Conservation (phyloP, 768 basidiomycete genomes). For the Tulasnella sp. region DNA sequence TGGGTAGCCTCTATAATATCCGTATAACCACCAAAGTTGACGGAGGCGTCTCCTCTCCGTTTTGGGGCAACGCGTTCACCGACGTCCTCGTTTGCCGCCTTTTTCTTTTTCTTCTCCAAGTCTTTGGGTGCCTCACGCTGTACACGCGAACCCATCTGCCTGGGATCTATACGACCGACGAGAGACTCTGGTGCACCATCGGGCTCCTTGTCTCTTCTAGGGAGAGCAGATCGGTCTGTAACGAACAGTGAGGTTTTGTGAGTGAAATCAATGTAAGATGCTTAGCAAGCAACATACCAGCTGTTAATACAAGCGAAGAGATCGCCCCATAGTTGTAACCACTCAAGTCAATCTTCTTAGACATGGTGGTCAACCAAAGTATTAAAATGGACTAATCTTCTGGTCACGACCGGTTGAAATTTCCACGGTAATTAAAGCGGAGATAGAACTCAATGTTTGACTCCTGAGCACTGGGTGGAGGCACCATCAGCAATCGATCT, state of each 20-base stretch:
- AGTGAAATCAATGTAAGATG: conserved; percentile 3
- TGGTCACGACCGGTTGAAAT: no score
- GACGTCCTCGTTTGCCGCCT: conserved; percentile 49
- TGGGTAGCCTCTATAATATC: conserved; percentile 93
- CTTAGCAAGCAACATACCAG: conserved; percentile 30
- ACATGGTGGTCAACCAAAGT: conserved; percentile 7
- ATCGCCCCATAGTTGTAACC: conserved; percentile 95
- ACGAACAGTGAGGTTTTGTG: not conserved
- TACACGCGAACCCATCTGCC: conserved; percentile 89
- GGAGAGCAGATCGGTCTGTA: conserved; percentile 56
- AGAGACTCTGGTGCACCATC: conserved; percentile 93
- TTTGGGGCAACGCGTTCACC: conserved; percentile 42
- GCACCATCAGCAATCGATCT: no score
- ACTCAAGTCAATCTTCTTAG: conserved; percentile 62
- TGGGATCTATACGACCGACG: conserved; percentile 75
- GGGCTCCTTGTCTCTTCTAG: conserved; percentile 86
- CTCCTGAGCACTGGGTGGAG: no score
- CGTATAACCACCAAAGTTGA: conserved; percentile 52
- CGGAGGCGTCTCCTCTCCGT: conserved; percentile 40
- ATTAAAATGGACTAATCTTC: no score
- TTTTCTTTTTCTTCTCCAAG: conserved; percentile 87
- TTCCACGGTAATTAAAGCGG: no score
- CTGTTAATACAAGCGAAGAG: conserved; percentile 88
- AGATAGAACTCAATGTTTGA: no score
- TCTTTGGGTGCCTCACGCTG: conserved; percentile 73